Conservation (phyloP, 2,329 filamentous ascomycete genomes). For the Penicillium sp. region DNA sequence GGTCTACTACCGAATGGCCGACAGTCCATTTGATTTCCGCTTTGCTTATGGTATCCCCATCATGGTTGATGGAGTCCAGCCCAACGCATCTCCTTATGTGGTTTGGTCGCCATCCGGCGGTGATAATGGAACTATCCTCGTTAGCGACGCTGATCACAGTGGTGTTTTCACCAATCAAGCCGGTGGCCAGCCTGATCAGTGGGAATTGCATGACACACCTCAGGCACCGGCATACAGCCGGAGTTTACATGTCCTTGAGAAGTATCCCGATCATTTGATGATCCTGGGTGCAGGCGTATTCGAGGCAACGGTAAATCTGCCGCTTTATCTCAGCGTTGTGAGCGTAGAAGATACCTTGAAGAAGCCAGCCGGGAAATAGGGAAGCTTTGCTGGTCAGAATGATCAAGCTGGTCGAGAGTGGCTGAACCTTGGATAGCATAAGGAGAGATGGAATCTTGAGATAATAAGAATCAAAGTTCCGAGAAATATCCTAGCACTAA, state of each 20-base stretch:
- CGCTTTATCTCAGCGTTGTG: slow-evolving; percentile 12
- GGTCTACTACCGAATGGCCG: slow-evolving; percentile 11
- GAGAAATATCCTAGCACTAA: background rate
- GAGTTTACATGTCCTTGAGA: slow-evolving; percentile 22
- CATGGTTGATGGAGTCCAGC: slow-evolving; percentile 25
- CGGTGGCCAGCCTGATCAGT: slow-evolving; percentile 42
- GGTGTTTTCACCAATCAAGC: slow-evolving; percentile 51
- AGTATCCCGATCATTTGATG: slow-evolving; percentile 17
- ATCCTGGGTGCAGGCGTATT: slow-evolving; percentile 16
- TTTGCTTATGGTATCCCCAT: slow-evolving; percentile 36
- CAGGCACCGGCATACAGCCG: slow-evolving; percentile 33
- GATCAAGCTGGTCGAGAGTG: background rate
- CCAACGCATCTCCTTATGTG: slow-evolving; percentile 46
- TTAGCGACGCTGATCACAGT: slow-evolving; percentile 44
- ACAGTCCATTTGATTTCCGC: slow-evolving; percentile 10
- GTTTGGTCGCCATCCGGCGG: slow-evolving; percentile 52
- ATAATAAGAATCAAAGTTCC: background rate
- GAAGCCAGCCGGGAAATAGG: background rate
- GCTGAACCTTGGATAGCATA: background rate
- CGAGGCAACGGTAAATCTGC: slow-evolving; percentile 3
- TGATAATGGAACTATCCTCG: slow-evolving; percentile 48
- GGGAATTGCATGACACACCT: slow-evolving; percentile 14
- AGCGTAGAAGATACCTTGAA: slow-evolving; percentile 8
- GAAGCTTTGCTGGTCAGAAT: background rate
- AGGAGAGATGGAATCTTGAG: background rate